Evolutionary conservation across 106 monocot species (phyloP), one percentile per base, ranked within the genome.

Genomic region (Xerophyta viscosa): DNA sequence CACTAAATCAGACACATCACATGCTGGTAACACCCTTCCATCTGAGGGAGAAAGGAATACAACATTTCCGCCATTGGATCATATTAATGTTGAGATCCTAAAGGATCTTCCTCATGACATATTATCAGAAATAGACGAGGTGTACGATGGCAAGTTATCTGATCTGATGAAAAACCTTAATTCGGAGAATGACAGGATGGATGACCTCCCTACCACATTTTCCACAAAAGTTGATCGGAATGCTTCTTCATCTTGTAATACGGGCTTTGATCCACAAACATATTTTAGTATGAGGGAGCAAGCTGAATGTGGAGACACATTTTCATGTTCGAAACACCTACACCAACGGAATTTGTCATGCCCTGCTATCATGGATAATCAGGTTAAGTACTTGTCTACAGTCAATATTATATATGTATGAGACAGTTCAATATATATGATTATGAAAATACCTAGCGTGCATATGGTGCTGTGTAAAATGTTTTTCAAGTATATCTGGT

Each of bases 81-180:
- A 71, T 48, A 72, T 98, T 63, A 89, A 98, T 74, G 43, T 77
- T 21, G 77, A 90, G 19, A 68, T 86, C 27, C 44, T 98, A 26
- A 82, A 72, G 66, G 62, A 76, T 65, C 90, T 98, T 60, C 96
- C 89, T 58, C 70, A 59, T 57, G 96, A 89, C 48, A 82, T 98
- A 60, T 45, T 89, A 27, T 77, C 67, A 48, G 98, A 98, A 60
- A 79, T 86, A 57, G 74, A 90, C 74, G 68, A 66, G 24, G 48
- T 78, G 50, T 89, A 98, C 71, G 64, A 75, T 46, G 98, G 98
- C 46, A 72, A 64, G 42, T 62, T 98, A 25, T 59, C 23, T 61
- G 65, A 71, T 48, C 27, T 77, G 25, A 50, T 98, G 42, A 41
- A 65, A 41, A 69, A 50, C 39, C 31, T 39, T 31, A 46, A 45